Evolutionary conservation across 148 eudicot species (phyloP).

Genomic region (Camellia lanceoleosa): DNA sequence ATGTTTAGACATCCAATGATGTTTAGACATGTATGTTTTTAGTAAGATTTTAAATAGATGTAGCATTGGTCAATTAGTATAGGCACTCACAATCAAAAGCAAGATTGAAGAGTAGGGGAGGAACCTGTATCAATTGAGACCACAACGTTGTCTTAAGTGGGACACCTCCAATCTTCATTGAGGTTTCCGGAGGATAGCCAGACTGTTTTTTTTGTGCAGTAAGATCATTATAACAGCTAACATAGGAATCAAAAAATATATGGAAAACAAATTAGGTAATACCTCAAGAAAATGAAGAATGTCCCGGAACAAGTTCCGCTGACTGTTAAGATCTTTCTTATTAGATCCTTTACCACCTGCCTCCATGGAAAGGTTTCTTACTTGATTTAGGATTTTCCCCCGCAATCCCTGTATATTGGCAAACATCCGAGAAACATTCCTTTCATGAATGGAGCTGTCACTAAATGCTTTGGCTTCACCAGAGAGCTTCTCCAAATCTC

Average conservation of each 20-base stretch:
- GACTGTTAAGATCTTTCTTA: conserved; percentile 69
- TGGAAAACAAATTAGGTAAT: not conserved
- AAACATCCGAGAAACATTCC: conserved; percentile 15
- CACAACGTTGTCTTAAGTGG: conserved; percentile 50
- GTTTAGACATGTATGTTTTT: too few species aligned
- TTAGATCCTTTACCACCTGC: conserved; percentile 73
- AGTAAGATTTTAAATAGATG: too few species aligned
- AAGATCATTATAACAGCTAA: not conserved
- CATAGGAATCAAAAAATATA: not conserved
- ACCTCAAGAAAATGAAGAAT: conserved; percentile 75
- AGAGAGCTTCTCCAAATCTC: conserved; percentile 56
- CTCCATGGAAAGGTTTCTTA: conserved; percentile 56
- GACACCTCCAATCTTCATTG: conserved; percentile 68
- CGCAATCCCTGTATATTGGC: conserved; percentile 46
- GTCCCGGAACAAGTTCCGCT: conserved; percentile 57
- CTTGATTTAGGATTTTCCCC: conserved; percentile 60
- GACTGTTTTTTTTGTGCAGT: conserved; percentile 31
- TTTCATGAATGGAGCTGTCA: conserved; percentile 21
- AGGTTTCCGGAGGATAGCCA: conserved; percentile 64
- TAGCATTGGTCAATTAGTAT: not conserved
- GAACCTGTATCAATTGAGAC: conserved; percentile 72
- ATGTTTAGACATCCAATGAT: too few species aligned
- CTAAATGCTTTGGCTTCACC: conserved; percentile 32
- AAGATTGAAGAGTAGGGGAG: not conserved
- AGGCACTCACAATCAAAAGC: not conserved